Evolutionary conservation across 495 filamentous ascomycete species (phyloP), one percentile per base, ranked within the genome.

Genomic region (Neurospora terricola): DNA sequence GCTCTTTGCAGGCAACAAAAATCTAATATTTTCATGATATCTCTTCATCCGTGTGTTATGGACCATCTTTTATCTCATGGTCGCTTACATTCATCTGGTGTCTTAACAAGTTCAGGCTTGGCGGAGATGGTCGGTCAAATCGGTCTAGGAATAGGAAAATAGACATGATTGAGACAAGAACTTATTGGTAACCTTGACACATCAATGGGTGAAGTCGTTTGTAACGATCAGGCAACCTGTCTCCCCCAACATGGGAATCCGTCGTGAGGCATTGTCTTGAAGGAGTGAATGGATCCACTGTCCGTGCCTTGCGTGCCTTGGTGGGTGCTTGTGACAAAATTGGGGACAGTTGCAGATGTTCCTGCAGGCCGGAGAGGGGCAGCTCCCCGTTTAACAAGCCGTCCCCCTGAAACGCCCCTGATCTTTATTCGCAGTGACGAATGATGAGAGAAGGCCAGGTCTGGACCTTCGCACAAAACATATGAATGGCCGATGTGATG

Each of bases 51-150:
- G 48, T 77, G 78, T 78, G 70, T 72, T 75, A 73, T 72, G 75
- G 74, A 76, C 75, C 21, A 74, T 72, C 66, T 73, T 77, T 79
- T 74, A 75, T 77, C 77, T 76, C 74, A 78, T 76, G 45, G 78
- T 79, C 73, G 70, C 79, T 78, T 74, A 77, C 73, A 78, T 81
- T 83, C 72, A 77, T 81, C 72, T 40, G 76, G 72, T 62, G 73
- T 84, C 80, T 82, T 83, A 74, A 78, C 76, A 83, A 77, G 73
- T 78, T 80, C 70, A 71, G 23, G 23, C 76, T 79, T 81, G 77
- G 79, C 76, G 78, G 80, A 78, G 78, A 80, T 73, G 77, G 77
- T 21, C 7, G 18, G 45, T 54, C 45, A 21, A 54, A 21, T 54
- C 21, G 45, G 45, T 54, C 21, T 54, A 72, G 83, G 78, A 81